Evolutionary conservation across 2,329 filamentous ascomycete genomes (phyloP).

Genomic region (Lithohypha guttulata): DNA sequence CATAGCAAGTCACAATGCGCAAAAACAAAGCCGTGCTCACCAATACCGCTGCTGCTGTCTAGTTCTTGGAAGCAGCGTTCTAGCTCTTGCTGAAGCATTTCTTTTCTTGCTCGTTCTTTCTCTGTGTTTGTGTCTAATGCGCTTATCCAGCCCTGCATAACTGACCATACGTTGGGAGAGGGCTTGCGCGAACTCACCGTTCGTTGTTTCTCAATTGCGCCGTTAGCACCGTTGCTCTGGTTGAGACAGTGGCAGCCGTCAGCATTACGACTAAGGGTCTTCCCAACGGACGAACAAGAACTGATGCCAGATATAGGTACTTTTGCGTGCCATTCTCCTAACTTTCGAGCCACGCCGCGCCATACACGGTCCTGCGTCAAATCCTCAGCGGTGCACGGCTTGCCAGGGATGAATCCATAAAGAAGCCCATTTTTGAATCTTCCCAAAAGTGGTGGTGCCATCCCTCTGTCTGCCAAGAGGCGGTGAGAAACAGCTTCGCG

Average conservation of each 20-base stretch:
- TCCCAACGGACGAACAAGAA: constrained; percentile 9
- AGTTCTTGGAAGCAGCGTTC: constrained; percentile 58
- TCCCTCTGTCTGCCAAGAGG: constrained; percentile 67
- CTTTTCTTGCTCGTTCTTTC: constrained; percentile 56
- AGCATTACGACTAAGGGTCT: neutral
- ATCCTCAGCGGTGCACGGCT: constrained; percentile 68
- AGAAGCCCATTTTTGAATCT: constrained; percentile 94
- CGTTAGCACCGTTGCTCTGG: constrained; percentile 6
- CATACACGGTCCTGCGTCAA: constrained; percentile 66
- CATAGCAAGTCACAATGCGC: constrained; percentile 61
- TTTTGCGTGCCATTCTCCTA: constrained; percentile 86
- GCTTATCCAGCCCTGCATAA: constrained; percentile 90
- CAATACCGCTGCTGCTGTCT: constrained; percentile 66
- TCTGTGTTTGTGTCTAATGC: constrained; percentile 67
- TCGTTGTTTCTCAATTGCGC: constrained; percentile 17
- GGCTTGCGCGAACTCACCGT: constrained; percentile 54
- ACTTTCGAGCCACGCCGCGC: constrained; percentile 67
- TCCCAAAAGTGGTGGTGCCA: constrained; percentile 79
- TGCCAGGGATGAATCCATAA: constrained; percentile 79
- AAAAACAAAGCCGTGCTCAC: constrained; percentile 54
- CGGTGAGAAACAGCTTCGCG: constrained; percentile 63
- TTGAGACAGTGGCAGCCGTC: no score
- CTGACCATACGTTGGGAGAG: constrained; percentile 83
- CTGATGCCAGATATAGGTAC: constrained; percentile 44
- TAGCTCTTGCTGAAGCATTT: constrained; percentile 62